Evolutionary conservation across 768 basidiomycete genomes (phyloP).

Genomic region (Flagelloscypha sp.): DNA sequence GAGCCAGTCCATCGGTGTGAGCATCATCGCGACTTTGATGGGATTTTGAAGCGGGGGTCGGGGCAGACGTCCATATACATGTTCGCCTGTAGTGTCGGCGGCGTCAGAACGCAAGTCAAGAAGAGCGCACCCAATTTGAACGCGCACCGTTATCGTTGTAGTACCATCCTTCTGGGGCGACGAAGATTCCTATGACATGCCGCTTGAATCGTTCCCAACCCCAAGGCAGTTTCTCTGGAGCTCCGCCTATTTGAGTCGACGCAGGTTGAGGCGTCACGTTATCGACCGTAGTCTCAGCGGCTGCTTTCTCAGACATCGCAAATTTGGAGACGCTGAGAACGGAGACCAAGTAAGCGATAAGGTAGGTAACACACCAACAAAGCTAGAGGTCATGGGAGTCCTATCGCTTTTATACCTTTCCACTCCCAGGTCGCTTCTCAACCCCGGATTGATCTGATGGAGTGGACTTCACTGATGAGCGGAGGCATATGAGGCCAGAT

Average conservation of each 20-base stretch:
- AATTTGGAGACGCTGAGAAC: no score
- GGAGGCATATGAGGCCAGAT: no score
- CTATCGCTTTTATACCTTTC: no score
- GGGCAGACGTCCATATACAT: slow-evolving; percentile 1
- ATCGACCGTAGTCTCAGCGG: no score
- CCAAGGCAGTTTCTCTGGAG: slow-evolving; percentile 3
- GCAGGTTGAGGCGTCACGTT: no score
- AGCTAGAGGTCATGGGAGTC: no score
- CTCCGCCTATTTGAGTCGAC: background rate
- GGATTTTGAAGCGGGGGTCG: slow-evolving; percentile 5
- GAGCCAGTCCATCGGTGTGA: slow-evolving; percentile 2
- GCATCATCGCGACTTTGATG: slow-evolving; percentile 1
- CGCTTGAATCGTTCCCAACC: slow-evolving; percentile 1
- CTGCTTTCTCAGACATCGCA: no score
- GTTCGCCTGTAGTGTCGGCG: slow-evolving; percentile 1
- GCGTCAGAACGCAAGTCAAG: slow-evolving; percentile 1
- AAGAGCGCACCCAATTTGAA: slow-evolving; percentile 51
- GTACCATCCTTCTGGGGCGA: background rate
- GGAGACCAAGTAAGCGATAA: no score
- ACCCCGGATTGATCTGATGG: no score
- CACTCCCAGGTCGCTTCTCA: no score
- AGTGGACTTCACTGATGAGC: no score
- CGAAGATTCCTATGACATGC: slow-evolving; percentile 1
- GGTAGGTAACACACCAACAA: no score
- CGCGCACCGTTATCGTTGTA: slow-evolving; percentile 21